Conservation (phyloP, 371 early-diverging fungal genomes). For the Apophysomyces sp. region DNA sequence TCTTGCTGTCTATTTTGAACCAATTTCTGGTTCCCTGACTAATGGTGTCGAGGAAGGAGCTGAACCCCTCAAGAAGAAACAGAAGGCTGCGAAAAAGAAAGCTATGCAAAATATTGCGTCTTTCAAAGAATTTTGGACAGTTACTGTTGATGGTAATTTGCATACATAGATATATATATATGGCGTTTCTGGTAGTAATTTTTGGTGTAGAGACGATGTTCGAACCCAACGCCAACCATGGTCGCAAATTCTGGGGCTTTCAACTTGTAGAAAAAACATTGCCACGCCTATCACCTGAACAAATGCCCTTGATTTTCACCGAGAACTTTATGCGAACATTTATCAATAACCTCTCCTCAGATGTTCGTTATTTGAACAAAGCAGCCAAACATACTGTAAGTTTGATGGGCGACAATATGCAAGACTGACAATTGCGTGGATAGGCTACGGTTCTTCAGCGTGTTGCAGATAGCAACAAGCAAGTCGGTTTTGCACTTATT, state of each 20-base stretch:
- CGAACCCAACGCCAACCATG: constrained; percentile 68
- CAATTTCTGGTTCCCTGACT: not conserved
- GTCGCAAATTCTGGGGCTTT: constrained; percentile 89
- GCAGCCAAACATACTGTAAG: constrained; percentile 73
- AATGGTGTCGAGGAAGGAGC: constrained; percentile 18
- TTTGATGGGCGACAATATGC: constrained; percentile 2
- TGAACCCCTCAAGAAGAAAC: constrained; percentile 21
- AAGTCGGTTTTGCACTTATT: constrained; percentile 64
- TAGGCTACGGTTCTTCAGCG: constrained; percentile 50
- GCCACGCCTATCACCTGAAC: constrained; percentile 58
- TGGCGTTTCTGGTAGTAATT: not conserved
- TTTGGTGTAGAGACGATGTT: constrained; percentile 63
- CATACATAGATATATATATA: too few species aligned
- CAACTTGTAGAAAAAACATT: constrained; percentile 73
- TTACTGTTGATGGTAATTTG: constrained; percentile 68
- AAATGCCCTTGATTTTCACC: constrained; percentile 77
- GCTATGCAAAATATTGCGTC: constrained; percentile 32
- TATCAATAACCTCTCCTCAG: constrained; percentile 77
- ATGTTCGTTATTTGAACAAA: constrained; percentile 75
- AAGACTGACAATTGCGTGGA: constrained; percentile 10
- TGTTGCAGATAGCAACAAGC: constrained; percentile 37
- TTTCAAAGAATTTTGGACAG: constrained; percentile 83
- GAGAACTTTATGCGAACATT: constrained; percentile 80
- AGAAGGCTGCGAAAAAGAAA: constrained; percentile 13
- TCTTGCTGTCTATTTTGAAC: constrained; percentile 54